A percentile compares a stretch with the other conserved stretches of the same genome.
These are phyloP conservation scores for Colletotrichum tofieldiae DNA, from an alignment of 2,329 filamentous ascomycete species.

Conservation along the genomic window DNA sequence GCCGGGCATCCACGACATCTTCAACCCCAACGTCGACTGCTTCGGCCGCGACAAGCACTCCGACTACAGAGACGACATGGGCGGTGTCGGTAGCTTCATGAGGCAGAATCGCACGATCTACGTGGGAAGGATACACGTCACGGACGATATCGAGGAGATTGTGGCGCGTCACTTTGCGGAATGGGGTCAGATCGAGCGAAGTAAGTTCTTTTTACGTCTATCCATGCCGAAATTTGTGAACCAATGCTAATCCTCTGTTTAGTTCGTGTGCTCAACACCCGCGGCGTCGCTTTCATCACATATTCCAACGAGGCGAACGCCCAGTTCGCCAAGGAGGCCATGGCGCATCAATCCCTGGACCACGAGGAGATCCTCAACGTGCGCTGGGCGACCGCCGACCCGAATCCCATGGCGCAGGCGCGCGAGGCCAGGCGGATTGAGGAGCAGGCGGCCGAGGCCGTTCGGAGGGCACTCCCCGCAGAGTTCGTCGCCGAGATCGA, in stretches of 20 bases:
- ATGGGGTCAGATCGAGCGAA: conserved; percentile 94
- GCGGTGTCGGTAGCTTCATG: conserved; percentile 94
- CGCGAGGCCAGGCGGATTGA: conserved; percentile 91
- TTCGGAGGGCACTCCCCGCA: conserved; percentile 87
- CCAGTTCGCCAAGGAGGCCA: conserved; percentile 94
- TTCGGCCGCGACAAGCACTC: conserved; percentile 94
- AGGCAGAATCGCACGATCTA: conserved; percentile 95
- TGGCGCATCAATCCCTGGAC: conserved; percentile 94
- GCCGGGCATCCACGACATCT: conserved; percentile 89
- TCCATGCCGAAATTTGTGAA: conserved; percentile 13
- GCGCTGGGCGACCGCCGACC: conserved; percentile 96
- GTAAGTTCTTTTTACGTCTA: conserved; percentile 49
- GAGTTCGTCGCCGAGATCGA: conserved; percentile 96
- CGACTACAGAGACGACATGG: conserved; percentile 98
- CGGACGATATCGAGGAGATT: conserved; percentile 96
- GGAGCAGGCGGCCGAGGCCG: conserved; percentile 96
- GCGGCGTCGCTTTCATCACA: conserved; percentile 95
- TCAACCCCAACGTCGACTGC: conserved; percentile 94
- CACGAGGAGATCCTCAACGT: conserved; percentile 95
- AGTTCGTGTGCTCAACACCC: conserved; percentile 86
- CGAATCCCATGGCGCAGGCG: conserved; percentile 95
- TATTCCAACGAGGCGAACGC: conserved; percentile 85
- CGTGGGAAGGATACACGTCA: conserved; percentile 93
- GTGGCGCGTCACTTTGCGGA: conserved; percentile 96
- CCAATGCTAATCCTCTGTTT: neutral